Base-by-base conservation (phyloP, 2,329 filamentous ascomycete species). In the Fonsecaea pedrosoi region DNA sequence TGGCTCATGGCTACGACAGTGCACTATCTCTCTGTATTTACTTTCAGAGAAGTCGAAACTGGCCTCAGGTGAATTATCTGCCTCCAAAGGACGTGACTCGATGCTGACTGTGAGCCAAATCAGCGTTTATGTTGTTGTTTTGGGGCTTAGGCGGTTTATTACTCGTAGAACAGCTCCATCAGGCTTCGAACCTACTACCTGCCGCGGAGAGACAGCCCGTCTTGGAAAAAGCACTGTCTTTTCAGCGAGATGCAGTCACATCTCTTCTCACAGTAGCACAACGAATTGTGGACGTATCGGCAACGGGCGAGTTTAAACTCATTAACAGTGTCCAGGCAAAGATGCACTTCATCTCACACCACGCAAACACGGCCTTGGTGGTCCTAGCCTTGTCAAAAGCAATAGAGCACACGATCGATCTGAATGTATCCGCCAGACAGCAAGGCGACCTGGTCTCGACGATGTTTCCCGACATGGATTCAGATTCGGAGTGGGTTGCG, bases 41-140 rank as follows among this genome's bases (percentile, higher is more conserved):
- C 54, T 68, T n/a, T 68, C 66, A 1, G 62, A 68, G 54, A 65
- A 59, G 30, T 62, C 62, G n/a, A 68, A 68, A 18, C 45, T 68
- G 15, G 59, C 66, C 13, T 65, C 62, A 18, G 66, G 66, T 68
- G 40, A 50, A 58, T 40, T 10, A 40, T 13, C 37, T 37, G 13
- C 15, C 54, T 3, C n/a, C 35, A 2, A 8, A 10, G 21, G 42
- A n/a, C 18, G n/a, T 25, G 34, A 37, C 13, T 55, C 6, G 30
- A 45, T 10, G 50, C 37, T 64, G 62, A 62, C 40, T 7, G 18
- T 35, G 30, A 8, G 30, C 21, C 35, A 6, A 35, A 37, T 12
- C 38, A 68, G 66, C 62, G 35, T 68, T 68, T 34, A 48, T 68
- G 30, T 35, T 65, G 18, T 54, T 68, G 25, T 68, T 68, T 54